These are phyloP conservation scores for Eruca vesicaria DNA, from an alignment of 441 rosid species.

Conservation along the genomic window DNA sequence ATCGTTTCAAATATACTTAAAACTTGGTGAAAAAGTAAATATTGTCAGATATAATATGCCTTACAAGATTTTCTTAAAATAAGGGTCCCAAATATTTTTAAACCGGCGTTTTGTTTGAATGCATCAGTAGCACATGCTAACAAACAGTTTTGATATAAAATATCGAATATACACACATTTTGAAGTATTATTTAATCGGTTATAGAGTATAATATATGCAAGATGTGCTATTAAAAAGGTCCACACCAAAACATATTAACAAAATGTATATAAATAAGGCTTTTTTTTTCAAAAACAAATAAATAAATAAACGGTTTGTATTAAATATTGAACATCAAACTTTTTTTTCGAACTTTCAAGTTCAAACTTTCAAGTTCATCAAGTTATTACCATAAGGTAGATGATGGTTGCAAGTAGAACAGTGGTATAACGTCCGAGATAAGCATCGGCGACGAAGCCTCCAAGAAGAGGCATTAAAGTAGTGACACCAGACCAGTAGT, in stretches of 20 bases:
- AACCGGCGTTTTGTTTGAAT: neutral
- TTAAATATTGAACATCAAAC: neutral
- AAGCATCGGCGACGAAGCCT: conserved; percentile 91
- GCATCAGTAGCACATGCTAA: neutral
- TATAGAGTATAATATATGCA: neutral
- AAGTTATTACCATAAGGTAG: conserved; percentile 61
- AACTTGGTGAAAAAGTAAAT: too few species aligned
- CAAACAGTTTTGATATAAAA: neutral
- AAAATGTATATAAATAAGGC: neutral
- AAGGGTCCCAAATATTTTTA: neutral
- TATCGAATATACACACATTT: neutral
- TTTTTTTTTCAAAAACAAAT: neutral
- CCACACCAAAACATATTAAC: neutral
- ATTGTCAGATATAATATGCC: neutral
- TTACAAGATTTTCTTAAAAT: neutral
- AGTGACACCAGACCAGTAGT: conserved; percentile 90
- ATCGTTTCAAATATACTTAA: neutral
- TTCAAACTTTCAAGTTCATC: neutral
- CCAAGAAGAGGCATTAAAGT: conserved; percentile 90
- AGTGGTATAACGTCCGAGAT: conserved; percentile 70
- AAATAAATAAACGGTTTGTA: neutral
- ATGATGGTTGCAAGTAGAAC: conserved; percentile 57
- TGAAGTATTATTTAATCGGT: neutral
- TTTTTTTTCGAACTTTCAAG: too few species aligned
- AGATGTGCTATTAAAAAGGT: neutral